phyloP scores from a whole-genome alignment of 106 monocot genomes.

The Ottelia alismoides region DNA sequence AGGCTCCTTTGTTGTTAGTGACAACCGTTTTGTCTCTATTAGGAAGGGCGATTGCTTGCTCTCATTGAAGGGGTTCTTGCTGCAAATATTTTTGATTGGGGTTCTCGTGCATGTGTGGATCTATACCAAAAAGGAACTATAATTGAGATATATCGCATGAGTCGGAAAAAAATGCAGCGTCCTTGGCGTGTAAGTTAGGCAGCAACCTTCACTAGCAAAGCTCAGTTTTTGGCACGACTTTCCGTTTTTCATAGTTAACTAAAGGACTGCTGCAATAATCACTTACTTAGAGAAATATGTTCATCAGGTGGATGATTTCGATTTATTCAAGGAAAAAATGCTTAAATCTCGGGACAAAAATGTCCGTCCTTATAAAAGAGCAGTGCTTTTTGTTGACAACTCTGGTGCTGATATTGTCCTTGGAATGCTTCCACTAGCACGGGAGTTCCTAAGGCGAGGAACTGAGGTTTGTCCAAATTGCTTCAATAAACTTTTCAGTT shows the following conservation, averaged over 20 bases:
- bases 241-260: too few species aligned
- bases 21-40: too few species aligned
- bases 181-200: conserved; percentile 85
- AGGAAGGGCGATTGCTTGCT: conserved; percentile 74
- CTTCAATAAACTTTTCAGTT: too few species aligned
- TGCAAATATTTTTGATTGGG: conserved; percentile 99
- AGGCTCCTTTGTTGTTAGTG: too few species aligned
- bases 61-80: conserved; percentile 98
- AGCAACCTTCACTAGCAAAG: neutral
- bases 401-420: conserved; percentile 97
- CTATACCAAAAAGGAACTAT: conserved; percentile 96
- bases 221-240: neutral
- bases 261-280: too few species aligned
- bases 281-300: too few species aligned
- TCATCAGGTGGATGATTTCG: conserved; percentile 93
- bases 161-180: conserved; percentile 97
- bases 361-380: conserved; percentile 57
- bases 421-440: conserved; percentile 96
- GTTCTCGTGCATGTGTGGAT: conserved; percentile 97
- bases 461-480: conserved; percentile 62
- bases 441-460: conserved; percentile 72
- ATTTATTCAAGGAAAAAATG: conserved; percentile 73
- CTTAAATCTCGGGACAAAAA: conserved; percentile 25
- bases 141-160: conserved; percentile 98
- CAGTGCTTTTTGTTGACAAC: conserved; percentile 96